phyloP scores from a whole-genome alignment of 1,284 basidiomycete species.

The Trametes hirsuta region DNA sequence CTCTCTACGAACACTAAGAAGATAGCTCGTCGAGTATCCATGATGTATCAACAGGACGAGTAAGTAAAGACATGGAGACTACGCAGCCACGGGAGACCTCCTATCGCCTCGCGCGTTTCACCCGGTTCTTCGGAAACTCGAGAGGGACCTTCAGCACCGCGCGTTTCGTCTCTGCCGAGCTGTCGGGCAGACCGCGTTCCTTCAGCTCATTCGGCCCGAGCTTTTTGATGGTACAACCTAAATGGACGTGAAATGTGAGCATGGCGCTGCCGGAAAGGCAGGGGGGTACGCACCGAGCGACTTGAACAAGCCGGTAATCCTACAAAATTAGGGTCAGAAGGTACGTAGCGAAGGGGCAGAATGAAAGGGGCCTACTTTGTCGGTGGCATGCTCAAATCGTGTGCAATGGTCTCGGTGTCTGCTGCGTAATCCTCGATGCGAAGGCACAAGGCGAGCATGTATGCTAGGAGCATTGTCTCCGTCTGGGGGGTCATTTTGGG shows the following conservation, averaged over 20 bases:
- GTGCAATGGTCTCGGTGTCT: conserved; percentile 68
- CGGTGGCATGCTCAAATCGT: conserved; percentile 69
- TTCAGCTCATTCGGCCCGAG: conserved; percentile 66
- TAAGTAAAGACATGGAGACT: not conserved
- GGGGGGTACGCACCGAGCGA: conserved; percentile 28
- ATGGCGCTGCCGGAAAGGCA: not conserved
- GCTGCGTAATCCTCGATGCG: conserved; percentile 77
- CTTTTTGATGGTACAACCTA: conserved; percentile 73
- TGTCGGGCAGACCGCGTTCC: conserved; percentile 65
- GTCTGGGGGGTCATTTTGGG: conserved; percentile 70
- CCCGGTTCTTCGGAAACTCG: conserved; percentile 71
- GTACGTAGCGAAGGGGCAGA: not conserved
- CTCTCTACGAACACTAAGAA: no score
- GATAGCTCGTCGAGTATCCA: no score
- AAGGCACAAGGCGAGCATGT: conserved; percentile 82
- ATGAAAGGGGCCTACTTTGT: conserved; percentile 54
- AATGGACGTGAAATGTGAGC: not conserved
- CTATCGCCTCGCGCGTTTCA: conserved; percentile 39
- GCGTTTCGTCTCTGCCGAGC: conserved; percentile 60
- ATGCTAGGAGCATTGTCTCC: conserved; percentile 72
- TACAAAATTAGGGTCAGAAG: conserved; percentile 18
- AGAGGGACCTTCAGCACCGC: conserved; percentile 78
- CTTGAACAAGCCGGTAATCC: conserved; percentile 40
- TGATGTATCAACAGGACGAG: no score
- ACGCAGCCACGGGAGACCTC: not conserved